A percentile compares a stretch with the other conserved stretches of the same genome.
Evolutionary conservation across 495 filamentous ascomycete species (phyloP).

Genomic region (Acidiella bohemica): DNA sequence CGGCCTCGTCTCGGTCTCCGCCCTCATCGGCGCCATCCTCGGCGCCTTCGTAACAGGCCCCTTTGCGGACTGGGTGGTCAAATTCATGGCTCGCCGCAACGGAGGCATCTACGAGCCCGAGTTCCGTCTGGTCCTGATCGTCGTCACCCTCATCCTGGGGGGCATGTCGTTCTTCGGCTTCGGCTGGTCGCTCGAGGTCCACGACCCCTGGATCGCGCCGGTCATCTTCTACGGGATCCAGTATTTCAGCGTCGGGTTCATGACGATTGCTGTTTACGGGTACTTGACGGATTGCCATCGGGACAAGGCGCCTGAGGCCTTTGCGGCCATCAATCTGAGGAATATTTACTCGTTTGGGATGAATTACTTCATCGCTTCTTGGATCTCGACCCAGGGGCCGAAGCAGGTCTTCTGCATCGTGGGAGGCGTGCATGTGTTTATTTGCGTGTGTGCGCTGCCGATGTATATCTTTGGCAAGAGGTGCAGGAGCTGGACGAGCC

Average conservation of each 20-base stretch:
- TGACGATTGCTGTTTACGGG: conserved; percentile 38
- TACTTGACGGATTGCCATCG: conserved; percentile 42
- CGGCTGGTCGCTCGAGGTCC: conserved; percentile 40
- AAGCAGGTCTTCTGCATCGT: conserved; percentile 39
- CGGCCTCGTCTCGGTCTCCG: conserved; percentile 38
- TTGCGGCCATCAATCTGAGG: conserved; percentile 42
- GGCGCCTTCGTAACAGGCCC: conserved; percentile 37
- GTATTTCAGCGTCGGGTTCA: conserved; percentile 40
- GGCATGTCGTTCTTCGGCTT: conserved; percentile 44
- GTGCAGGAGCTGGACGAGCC: conserved; percentile 27
- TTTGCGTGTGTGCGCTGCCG: conserved; percentile 37
- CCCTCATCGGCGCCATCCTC: conserved; percentile 37
- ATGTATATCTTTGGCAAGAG: conserved; percentile 43
- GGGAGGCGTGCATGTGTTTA: conserved; percentile 33
- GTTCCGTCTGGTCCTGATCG: conserved; percentile 38
- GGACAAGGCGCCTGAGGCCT: conserved; percentile 38
- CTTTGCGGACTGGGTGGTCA: conserved; percentile 37
- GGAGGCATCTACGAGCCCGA: conserved; percentile 42
- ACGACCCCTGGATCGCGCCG: conserved; percentile 41
- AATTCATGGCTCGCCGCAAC: conserved; percentile 36
- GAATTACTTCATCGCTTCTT: conserved; percentile 42
- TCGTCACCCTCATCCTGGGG: conserved; percentile 33
- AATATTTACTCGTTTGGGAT: conserved; percentile 40
- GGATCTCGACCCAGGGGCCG: conserved; percentile 34
- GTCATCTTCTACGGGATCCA: conserved; percentile 41